Percentiles rank a stretch among this genome's conserved stretches.
phyloP scores from a whole-genome alignment of 129 eudicot genomes.

The Tanacetum coccineum region DNA sequence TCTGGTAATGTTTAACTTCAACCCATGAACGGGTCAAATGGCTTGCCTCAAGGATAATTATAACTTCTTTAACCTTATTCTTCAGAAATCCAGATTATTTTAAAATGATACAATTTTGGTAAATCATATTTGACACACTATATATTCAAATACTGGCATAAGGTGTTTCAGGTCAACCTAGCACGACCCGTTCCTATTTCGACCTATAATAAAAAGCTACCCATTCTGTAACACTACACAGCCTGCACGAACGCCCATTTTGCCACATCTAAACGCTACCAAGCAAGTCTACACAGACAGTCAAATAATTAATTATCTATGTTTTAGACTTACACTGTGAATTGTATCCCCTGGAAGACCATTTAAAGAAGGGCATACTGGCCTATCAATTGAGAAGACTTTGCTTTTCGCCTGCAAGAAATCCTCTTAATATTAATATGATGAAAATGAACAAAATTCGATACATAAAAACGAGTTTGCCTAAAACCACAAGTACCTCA shows the following conservation, averaged over 20 bases:
- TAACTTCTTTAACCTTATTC: not conserved
- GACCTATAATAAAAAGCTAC: not conserved
- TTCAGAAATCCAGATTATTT: not conserved
- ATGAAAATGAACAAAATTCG: conserved; percentile 15
- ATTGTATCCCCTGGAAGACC: conserved; percentile 82
- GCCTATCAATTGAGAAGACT: conserved; percentile 87
- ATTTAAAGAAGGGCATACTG: conserved; percentile 71
- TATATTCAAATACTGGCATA: not conserved
- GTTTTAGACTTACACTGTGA: conserved; percentile 72
- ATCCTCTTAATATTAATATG: not conserved
- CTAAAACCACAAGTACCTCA: conserved; percentile 51
- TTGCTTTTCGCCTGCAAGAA: conserved; percentile 67
- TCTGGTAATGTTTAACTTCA: not conserved
- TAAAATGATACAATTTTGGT: not conserved
- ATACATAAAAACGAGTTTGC: conserved; percentile 8
- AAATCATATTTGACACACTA: not conserved
- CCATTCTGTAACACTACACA: not conserved
- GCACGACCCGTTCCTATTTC: not conserved
- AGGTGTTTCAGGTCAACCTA: not conserved
- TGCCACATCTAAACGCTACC: not conserved
- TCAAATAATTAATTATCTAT: too few species aligned
- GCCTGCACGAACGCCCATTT: not conserved
- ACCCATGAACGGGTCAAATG: not conserved
- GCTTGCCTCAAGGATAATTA: not conserved
- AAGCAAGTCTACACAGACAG: not conserved